Evolutionary conservation across 2,329 filamentous ascomycete species (phyloP), one percentile per base, ranked within the genome.

Genomic region (Fusarium sororula): DNA sequence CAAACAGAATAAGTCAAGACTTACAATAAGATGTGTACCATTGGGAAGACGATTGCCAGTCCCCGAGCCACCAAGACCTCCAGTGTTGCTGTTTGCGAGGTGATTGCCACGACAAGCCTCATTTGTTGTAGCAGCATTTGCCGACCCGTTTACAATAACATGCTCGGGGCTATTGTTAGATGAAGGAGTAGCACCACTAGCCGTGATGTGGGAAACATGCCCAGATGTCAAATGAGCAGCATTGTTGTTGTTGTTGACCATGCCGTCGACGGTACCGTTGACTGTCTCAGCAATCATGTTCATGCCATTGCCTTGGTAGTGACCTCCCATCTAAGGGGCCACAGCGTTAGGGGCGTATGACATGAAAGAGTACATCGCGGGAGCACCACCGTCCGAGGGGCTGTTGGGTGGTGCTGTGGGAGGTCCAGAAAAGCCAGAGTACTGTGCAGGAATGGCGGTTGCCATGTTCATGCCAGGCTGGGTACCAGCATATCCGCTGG

Each of bases 271-370:
- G 24, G n/a, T 32, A 20, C 26, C 38, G 42, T 38, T 55, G 24
- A 41, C 37, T 37, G 51, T 55, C 37, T 44, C 60, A 42, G 48
- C 30, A 22, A 38, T 22, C 48, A 60, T 57, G 22, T 37, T 22
- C 41, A 48, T 30, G 9, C 48, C 62, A 42, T 39, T 54, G 44
- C 53, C 38, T 47, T 67, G 62, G 45, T 57, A 64, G 62, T 76
- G 75, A 41, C 60, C 73, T 53, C 77, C 77, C 69, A 74, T 68
- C 77, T 78, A 79, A 75, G 75, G 77, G 17, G 47, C 64, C 69
- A 56, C 30, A 62, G 68, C 54, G 55, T 44, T 39, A 39, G 57
- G 37, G 45, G 28, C 14, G 24, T 50, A 51, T 32, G 59, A n/a
- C 60, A 48, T 57, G 28, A 32, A 11, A 14, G 41, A n/a, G 18